Base-by-base conservation (phyloP, 1,284 basidiomycete genomes). In the Polyporus tsugae region DNA sequence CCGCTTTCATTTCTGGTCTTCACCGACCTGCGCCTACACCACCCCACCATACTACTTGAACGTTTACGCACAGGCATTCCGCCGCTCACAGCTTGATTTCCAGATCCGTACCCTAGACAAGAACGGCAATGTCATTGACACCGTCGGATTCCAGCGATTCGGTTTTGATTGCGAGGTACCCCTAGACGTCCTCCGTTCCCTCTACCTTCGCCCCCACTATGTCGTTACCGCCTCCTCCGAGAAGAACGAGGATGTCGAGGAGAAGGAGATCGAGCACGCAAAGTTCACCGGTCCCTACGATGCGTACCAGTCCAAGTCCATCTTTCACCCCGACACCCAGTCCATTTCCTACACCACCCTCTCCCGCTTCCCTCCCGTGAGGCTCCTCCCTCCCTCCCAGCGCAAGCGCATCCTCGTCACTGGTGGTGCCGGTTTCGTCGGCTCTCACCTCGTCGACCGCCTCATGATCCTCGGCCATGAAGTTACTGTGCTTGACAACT, bases 381-480 rank as follows among this genome's bases (percentile, higher is more conserved):
- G 90, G 74, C 90, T 96, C 61, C 87, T 99, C 42, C 82, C 95
- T 22, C 90, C 93, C 41, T 85, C 89, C 4, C 80, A 86, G 71
- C 90, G 95, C 76, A 98, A 97, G 82, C 91, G 97, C 61, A 86
- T 99, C 75, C 89, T 99, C 52, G 91, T 97, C 73, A 99, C 97
- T 19, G 97, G 97, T 73, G 97, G 96, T 65, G 97, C 97, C 60
- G 97, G 97, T 38, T 99, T 99, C 79, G 97, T 99, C 68, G 97
- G 97, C 38, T 97, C 95, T 55, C 97, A 99, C 83, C 90, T 99
- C 67, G 95, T 97, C 64, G 97, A 99, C 83, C 91, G 97, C 64
- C 89, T 99, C 70, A 97, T 99, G 95, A 89, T 98, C 73, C 90
- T 98, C 73, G 97, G 97, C 25, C 97, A 99, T 81, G 97, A 99